Evolutionary conservation across 192 early-diverging fungal species (phyloP), one percentile per base, ranked within the genome.

Genomic region (Mortierella antarctica): DNA sequence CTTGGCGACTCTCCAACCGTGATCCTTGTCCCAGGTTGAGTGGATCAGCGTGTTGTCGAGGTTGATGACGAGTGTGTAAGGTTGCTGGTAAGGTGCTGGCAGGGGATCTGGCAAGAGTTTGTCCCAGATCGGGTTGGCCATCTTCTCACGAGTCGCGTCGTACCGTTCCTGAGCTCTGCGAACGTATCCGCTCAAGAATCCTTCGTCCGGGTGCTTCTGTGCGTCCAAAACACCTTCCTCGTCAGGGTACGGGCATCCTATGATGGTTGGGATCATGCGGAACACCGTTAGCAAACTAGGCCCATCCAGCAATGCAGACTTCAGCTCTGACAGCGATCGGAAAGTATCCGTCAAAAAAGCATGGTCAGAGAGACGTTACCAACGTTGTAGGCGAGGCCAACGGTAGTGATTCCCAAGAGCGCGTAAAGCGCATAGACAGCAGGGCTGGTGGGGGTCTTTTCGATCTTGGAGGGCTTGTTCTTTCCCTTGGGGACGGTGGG

Each of bases 1-100:
- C 76, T 95, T 97, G 46, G 97, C 98, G 57, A 93, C 91, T 62
- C 97, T 90, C 98, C 98, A 99, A 23, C 98, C 98, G 65, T 95
- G 86, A 71, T 97, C 92, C 88, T 95, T 96, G 83, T 95, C 89
- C 97, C 97, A 99, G 65, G 91, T 94, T 68, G 96, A 90, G 73
- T 97, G 93, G 44, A 96, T 89, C 80, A 99, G 84, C 50, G 96
- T 94, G 71, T 99, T 96, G 65, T 96, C 95, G 73, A 99, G 81
- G 73, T 97, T 98, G 66, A 99, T 91, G 62, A 96, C 96, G 52
- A 99, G 87, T 21, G 98, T 99, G 78, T 96, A 94, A 39, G 92
- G 93, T 54, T 92, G 91, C 60, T 90, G 89, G 87, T 96, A 97
- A 48, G 91, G 92, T 46, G 91, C 92, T 31, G 95, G 92, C 9